Conservation (phyloP, 2,329 filamentous ascomycete species). For the Stylonectria norvegica region DNA sequence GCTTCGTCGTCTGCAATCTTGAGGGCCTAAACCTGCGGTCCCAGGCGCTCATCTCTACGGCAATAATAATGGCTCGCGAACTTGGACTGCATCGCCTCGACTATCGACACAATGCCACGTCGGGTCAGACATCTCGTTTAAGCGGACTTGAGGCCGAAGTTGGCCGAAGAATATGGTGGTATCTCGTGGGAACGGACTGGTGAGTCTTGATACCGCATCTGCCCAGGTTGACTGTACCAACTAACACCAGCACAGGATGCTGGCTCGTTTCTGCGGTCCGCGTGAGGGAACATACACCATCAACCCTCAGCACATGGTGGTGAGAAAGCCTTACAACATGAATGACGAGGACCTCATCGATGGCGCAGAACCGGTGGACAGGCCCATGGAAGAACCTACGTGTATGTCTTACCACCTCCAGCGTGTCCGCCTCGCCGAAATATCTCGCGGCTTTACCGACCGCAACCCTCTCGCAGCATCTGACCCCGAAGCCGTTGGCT, state of each 20-base stretch:
- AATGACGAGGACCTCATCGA: slow-evolving; percentile 37
- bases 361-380: slow-evolving; percentile 25
- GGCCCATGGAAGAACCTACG: slow-evolving; percentile 32
- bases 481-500: slow-evolving; percentile 30
- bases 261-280: slow-evolving; percentile 34
- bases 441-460: slow-evolving; percentile 36
- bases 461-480: slow-evolving; percentile 23
- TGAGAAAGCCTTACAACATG: slow-evolving; percentile 37
- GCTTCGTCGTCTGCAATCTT: slow-evolving; percentile 37
- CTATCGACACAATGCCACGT: slow-evolving; percentile 21
- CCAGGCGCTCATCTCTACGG: slow-evolving; percentile 13
- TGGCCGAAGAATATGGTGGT: slow-evolving; percentile 44
- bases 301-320: slow-evolving; percentile 38
- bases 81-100: slow-evolving; percentile 40
- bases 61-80: slow-evolving; percentile 20
- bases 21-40: slow-evolving; percentile 24
- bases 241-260: slow-evolving; percentile 28
- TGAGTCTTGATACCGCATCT: slow-evolving; percentile 14
- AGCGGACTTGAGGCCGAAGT: slow-evolving; percentile 33
- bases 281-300: slow-evolving; percentile 36
- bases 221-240: neutral
- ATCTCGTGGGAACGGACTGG: slow-evolving; percentile 41
- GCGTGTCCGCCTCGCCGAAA: slow-evolving; percentile 36
- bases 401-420: slow-evolving; percentile 37
- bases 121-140: slow-evolving; percentile 19